Base-by-base conservation (phyloP, 1,284 basidiomycete species). In the Sporisorium graminicola region DNA sequence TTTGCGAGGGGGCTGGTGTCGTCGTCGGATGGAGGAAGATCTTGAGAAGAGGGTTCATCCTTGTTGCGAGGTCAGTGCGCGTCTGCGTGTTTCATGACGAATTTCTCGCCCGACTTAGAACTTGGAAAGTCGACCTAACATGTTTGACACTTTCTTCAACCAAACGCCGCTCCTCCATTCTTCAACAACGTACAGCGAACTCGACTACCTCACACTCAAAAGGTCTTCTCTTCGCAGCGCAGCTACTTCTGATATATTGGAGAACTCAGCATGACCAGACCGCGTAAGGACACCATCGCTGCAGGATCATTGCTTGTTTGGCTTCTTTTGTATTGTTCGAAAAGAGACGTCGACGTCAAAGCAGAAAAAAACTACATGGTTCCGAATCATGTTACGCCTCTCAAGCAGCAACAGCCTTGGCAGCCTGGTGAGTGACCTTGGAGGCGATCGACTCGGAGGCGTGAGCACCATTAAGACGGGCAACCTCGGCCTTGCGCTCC, bases 401-500 rank as follows among this genome's bases (percentile, higher is more conserved):
- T 57, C 42, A 75, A 14, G 67, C 73, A n/a, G 67, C 67, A 42
- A 75, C 67, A 12, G 56, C 52, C 20, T 35, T 46, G 27, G 73
- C 67, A 53, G 58, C 46, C 22, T 51, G 31, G 53, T 54, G 40
- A 2, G 54, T 46, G 20, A 42, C 49, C 26, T 55, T 56, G 58
- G 14, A 50, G 27, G 40, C 22, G 24, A 47, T 33, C 16, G 27
- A 16, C 46, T 64, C 55, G 24, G 49, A 31, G n/a, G 65, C 33
- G 61, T 64, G 60, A 3, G 18, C 44, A 18, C 65, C 59, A 53
- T 68, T 72, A 33, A 58, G 26, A 33, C 58, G 58, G 8, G 69
- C 58, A 43, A 62, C 58, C 55, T 78, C 67, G 42, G 59, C 59
- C 68, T 72, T 69, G 67, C 70, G 70, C 66, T 77, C 72, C 64